These are phyloP conservation scores for Trypanosoma melophagium DNA, from an alignment of 208 protist species.

Conservation along the genomic window DNA sequence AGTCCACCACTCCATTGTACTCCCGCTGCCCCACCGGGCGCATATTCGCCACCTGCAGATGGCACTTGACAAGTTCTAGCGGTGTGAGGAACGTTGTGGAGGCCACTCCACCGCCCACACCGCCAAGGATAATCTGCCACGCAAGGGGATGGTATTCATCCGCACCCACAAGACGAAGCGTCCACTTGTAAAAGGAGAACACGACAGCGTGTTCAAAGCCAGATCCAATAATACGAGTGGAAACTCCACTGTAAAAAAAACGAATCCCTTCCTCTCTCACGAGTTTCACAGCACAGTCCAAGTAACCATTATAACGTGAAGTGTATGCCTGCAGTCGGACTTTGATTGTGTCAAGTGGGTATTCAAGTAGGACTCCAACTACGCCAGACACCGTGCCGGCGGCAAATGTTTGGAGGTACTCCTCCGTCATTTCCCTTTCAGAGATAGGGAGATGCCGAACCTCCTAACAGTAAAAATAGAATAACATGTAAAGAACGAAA, in stretches of 20 bases:
- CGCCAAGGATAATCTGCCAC: slow-evolving; percentile 51
- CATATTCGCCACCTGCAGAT: slow-evolving; percentile 70
- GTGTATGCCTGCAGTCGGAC: slow-evolving; percentile 75
- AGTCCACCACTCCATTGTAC: slow-evolving; percentile 58
- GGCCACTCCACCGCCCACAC: slow-evolving; percentile 62
- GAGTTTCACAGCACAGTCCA: slow-evolving; percentile 48
- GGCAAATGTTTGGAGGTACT: slow-evolving; percentile 38
- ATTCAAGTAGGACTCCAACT: slow-evolving; percentile 74
- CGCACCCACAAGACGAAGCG: slow-evolving; percentile 45
- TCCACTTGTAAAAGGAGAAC: slow-evolving; percentile 79
- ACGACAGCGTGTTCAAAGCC: slow-evolving; percentile 78
- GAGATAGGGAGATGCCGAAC: neutral
- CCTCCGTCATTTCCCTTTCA: slow-evolving; percentile 8
- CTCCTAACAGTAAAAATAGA: slow-evolving; percentile 12
- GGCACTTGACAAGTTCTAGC: slow-evolving; percentile 87
- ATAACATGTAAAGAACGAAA: slow-evolving; percentile 19
- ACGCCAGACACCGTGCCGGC: slow-evolving; percentile 68
- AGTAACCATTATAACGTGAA: slow-evolving; percentile 50
- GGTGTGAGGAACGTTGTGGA: slow-evolving; percentile 71
- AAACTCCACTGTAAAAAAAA: slow-evolving; percentile 80
- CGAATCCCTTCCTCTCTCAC: slow-evolving; percentile 56
- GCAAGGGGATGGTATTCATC: slow-evolving; percentile 41
- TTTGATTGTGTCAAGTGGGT: slow-evolving; percentile 91
- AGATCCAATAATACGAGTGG: slow-evolving; percentile 59
- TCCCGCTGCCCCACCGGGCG: slow-evolving; percentile 8